A percentile compares a stretch with the other conserved stretches of the same genome.
These are phyloP conservation scores for Exophiala calicioides DNA, from an alignment of 2,329 filamentous ascomycete genomes.

Conservation along the genomic window DNA sequence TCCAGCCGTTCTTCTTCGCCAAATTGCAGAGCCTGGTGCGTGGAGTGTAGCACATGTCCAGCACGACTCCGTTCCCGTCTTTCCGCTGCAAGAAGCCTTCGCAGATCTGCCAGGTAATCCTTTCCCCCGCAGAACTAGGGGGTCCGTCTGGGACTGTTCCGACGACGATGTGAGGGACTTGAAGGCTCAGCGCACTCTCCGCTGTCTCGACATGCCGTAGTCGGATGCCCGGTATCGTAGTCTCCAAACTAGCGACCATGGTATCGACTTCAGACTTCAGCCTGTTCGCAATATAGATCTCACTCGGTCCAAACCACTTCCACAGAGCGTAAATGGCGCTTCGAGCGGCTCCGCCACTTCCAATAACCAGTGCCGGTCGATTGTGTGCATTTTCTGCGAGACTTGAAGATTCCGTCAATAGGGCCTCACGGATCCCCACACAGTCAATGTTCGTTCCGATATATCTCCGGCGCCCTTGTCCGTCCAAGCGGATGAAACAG, in stretches of 20 bases:
- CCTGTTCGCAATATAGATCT: constrained; percentile 32
- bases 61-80: constrained; percentile 16
- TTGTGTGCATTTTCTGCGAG: constrained; percentile 53
- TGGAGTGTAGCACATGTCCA: constrained; percentile 35
- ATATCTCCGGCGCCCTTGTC: constrained; percentile 43
- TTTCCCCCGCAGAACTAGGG: constrained; percentile 26
- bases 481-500: constrained; percentile 40
- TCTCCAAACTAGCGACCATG: constrained; percentile 17
- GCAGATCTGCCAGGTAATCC: constrained; percentile 13
- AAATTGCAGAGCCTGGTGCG: constrained; percentile 24
- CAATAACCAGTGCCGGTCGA: constrained; percentile 56
- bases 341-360: constrained; percentile 70
- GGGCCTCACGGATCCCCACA: constrained; percentile 44
- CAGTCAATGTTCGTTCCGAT: constrained; percentile 47
- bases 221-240: constrained; percentile 9
- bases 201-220: constrained; percentile 20
- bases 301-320: constrained; percentile 56
- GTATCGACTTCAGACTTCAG: constrained; percentile 29
- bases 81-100: neutral
- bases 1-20: constrained; percentile 27
- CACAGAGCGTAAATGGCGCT: constrained; percentile 73
- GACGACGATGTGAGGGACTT: constrained; percentile 25
- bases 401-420: constrained; percentile 41
- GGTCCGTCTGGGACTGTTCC: constrained; percentile 30
- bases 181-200: constrained; percentile 10